phyloP scores from a whole-genome alignment of 2,329 filamentous ascomycete genomes.

The Peltaster fructicola region DNA sequence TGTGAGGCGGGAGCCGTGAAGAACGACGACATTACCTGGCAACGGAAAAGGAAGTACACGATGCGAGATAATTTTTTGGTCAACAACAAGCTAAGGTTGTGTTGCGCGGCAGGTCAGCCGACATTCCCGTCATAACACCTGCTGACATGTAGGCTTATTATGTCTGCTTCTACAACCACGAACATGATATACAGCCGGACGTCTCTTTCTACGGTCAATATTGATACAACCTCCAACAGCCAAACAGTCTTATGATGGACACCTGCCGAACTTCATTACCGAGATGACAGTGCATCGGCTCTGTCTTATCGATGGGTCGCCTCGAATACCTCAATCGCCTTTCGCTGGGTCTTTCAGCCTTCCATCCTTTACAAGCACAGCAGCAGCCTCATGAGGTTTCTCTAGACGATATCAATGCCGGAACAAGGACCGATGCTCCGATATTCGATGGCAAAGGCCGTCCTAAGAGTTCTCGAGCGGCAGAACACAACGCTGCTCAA shows the following conservation, averaged over 20 bases:
- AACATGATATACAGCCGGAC: too few relatives aligned
- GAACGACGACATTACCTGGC: constrained; percentile 65
- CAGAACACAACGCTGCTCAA: constrained; percentile 22
- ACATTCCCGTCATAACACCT: too few relatives aligned
- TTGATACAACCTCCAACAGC: too few relatives aligned
- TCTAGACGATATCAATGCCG: not conserved
- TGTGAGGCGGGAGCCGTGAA: constrained; percentile 78
- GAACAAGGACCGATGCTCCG: constrained; percentile 13
- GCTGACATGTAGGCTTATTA: not conserved
- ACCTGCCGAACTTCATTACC: too few relatives aligned
- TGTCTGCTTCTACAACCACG: not conserved
- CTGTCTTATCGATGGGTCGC: constrained; percentile 13
- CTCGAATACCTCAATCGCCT: constrained; percentile 16
- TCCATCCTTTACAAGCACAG: constrained; percentile 18
- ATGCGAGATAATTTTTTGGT: too few relatives aligned
- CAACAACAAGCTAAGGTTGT: too few relatives aligned
- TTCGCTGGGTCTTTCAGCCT: constrained; percentile 23
- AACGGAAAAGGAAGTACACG: too few relatives aligned
- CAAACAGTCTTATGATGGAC: too few relatives aligned
- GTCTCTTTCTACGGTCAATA: too few relatives aligned
- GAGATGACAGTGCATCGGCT: constrained; percentile 1
- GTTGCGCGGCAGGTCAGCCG: too few relatives aligned
- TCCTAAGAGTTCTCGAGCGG: constrained; percentile 25
- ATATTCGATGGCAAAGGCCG: constrained; percentile 28
- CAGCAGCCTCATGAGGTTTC: not conserved